Evolutionary conservation across 1,139 yeast species (phyloP).

Genomic region (Suhomyces ambrosiae): DNA sequence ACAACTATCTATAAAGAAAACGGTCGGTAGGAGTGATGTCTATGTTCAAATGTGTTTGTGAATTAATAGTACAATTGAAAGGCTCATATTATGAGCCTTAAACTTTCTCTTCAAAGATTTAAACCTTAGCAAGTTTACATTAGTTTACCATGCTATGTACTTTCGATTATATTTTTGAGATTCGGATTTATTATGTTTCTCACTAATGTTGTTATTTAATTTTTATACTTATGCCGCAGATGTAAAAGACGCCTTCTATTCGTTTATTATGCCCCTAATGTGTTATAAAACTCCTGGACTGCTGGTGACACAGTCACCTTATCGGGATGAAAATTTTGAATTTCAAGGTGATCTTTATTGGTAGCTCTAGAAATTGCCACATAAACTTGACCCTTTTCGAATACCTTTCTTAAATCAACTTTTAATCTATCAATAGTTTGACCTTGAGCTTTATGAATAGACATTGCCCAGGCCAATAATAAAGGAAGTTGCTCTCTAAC

Average conservation of each 20-base stretch:
- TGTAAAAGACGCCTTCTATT: background rate
- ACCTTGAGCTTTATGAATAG: conserved; percentile 92
- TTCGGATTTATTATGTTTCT: too few species aligned
- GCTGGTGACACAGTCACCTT: conserved; percentile 65
- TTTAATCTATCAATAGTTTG: conserved; percentile 80
- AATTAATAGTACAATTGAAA: too few species aligned
- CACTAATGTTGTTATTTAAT: too few species aligned
- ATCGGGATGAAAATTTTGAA: conserved; percentile 64
- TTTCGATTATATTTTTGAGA: too few species aligned
- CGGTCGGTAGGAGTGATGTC: too few species aligned
- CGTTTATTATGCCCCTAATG: background rate
- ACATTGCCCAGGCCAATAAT: conserved; percentile 82
- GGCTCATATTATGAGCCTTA: too few species aligned
- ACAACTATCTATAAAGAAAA: too few species aligned
- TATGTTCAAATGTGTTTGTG: too few species aligned
- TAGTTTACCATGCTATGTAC: too few species aligned
- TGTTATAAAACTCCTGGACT: conserved; percentile 65
- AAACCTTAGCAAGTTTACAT: too few species aligned
- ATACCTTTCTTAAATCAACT: conserved; percentile 69
- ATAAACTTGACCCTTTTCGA: conserved; percentile 93
- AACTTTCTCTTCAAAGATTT: too few species aligned
- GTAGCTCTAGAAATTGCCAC: conserved; percentile 93
- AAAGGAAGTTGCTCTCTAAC: conserved; percentile 73
- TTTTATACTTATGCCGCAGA: too few species aligned
- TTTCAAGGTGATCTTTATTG: conserved; percentile 69